These are phyloP conservation scores for Raffaelea arxii DNA, from an alignment of 2,329 filamentous ascomycete genomes.

Conservation along the genomic window DNA sequence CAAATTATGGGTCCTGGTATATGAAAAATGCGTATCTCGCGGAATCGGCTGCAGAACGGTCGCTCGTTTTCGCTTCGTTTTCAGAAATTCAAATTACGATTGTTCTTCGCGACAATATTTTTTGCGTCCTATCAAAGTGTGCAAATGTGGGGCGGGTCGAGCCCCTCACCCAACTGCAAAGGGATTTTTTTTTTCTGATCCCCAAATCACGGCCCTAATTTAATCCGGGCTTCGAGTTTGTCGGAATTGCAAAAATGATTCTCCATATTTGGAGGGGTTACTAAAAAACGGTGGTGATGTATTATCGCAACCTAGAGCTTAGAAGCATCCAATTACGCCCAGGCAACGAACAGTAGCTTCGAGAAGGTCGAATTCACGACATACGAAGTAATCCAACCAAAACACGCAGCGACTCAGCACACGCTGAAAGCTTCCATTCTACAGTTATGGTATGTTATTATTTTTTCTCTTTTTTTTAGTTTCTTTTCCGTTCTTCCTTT, in stretches of 20 bases:
- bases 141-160: conserved; percentile 10
- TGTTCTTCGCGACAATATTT: conserved; percentile 9
- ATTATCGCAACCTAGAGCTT: neutral
- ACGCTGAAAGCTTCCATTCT: too few relatives aligned
- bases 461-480: neutral
- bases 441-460: neutral
- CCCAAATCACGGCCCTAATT: neutral
- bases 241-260: neutral
- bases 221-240: neutral
- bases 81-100: neutral
- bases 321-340: too few relatives aligned
- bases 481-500: neutral
- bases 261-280: neutral
- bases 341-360: too few relatives aligned
- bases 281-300: conserved; percentile 1
- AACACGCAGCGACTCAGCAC: too few relatives aligned
- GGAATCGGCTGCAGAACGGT: too few relatives aligned
- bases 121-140: conserved; percentile 6
- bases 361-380: too few relatives aligned
- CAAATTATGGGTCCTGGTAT: too few relatives aligned
- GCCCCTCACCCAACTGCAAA: conserved; percentile 4
- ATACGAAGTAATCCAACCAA: too few relatives aligned
- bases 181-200: neutral
- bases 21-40: too few relatives aligned
- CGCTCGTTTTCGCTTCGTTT: too few relatives aligned